Evolutionary conservation across 2,329 filamentous ascomycete species (phyloP), one percentile per base, ranked within the genome.

Genomic region (Beauveria varroae): DNA sequence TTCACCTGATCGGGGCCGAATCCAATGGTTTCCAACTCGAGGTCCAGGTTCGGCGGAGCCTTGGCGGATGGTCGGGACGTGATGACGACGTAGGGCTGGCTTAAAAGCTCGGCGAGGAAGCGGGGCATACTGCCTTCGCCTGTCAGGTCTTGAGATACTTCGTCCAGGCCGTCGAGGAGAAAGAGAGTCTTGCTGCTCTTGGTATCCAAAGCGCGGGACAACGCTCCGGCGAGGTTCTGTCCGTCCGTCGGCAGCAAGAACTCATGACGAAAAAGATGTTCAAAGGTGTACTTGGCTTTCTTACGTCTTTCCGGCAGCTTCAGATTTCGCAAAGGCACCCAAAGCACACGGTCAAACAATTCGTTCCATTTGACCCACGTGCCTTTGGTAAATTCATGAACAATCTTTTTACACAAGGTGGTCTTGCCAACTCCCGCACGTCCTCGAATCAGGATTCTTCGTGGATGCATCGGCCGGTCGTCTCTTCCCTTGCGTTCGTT

Each of bases 391-490:
- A 73, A 76, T 10, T 74, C 71, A 61, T 74, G 54, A 43, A 77
- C 67, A 10, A 76, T 73, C 64, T 76, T 77, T 63, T 77, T 76
- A 66, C 73, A 77, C 20, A 76, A 63, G 1, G 75, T 77, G 5
- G 73, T 74, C 67, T 77, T 78, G 1, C 74, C 74, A 2, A 76
- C 69, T 41, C 75, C 74, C 0, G 74, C 72, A 8, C 68, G 69
- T 44, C 73, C 75, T 40, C 68, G 67, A 56, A 77, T 75, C 49
- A 75, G 62, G n/a, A 77, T 72, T 50, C 72, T 65, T 63, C 37
- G 37, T 44, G 52, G 22, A n/a, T 53, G n/a, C 6, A 53, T 53
- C 14, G 14, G 28, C 26, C 6, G 16, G 28, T 10, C n/a, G 10
- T 55, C 14, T 5, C 22, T 43, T 26, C 40, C 52, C 10, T 55